Conservation (phyloP, 2,329 filamentous ascomycete genomes). For the Xylariales sp. region DNA sequence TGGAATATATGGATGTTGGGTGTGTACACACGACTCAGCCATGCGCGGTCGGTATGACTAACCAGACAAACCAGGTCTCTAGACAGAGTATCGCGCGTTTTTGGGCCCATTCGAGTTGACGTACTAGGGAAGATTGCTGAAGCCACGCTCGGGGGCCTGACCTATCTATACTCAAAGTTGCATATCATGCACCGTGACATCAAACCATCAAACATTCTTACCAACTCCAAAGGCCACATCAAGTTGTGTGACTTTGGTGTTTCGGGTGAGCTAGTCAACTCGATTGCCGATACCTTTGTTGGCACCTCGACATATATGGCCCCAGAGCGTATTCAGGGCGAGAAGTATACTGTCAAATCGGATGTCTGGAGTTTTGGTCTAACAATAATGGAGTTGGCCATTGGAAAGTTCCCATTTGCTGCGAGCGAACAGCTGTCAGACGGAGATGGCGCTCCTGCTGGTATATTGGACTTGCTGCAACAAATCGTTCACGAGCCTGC, state of each 20-base stretch:
- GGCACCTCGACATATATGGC: constrained; percentile 99
- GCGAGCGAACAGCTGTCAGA: constrained; percentile 77
- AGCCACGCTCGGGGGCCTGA: constrained; percentile 90
- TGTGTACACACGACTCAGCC: constrained; percentile 61
- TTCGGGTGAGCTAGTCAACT: constrained; percentile 97
- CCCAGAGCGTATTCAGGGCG: constrained; percentile 95
- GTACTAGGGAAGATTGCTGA: constrained; percentile 98
- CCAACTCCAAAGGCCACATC: constrained; percentile 93
- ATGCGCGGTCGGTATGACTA: constrained; percentile 37
- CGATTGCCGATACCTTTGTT: constrained; percentile 97
- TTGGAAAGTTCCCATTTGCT: constrained; percentile 96
- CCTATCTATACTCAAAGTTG: constrained; percentile 94
- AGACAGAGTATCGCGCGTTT: constrained; percentile 92
- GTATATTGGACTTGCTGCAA: constrained; percentile 94
- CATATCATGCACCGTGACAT: constrained; percentile 99
- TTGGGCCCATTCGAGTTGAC: constrained; percentile 94
- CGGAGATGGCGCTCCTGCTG: constrained; percentile 84
- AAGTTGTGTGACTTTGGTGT: constrained; percentile 99
- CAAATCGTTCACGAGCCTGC: constrained; percentile 98
- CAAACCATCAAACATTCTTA: constrained; percentile 96
- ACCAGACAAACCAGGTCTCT: constrained; percentile 72
- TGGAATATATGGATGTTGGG: constrained; percentile 99
- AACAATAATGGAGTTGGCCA: constrained; percentile 95
- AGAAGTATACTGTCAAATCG: constrained; percentile 96
- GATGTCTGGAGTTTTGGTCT: constrained; percentile 99